Conservation (phyloP, 371 early-diverging fungal species). For the Actinomucor elegans region DNA sequence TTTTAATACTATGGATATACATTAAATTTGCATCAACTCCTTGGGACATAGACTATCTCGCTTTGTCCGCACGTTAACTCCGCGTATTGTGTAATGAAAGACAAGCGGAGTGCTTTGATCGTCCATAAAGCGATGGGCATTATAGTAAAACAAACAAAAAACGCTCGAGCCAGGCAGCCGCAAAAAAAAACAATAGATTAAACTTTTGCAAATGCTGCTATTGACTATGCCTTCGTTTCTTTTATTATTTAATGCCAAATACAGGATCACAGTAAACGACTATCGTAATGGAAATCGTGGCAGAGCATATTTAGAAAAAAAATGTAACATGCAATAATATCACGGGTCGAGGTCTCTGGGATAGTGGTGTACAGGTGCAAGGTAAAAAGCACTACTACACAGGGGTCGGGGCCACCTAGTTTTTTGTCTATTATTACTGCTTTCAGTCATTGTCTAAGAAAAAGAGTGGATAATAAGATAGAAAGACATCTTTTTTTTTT, state of each 20-base stretch:
- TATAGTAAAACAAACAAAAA: constrained; percentile 16
- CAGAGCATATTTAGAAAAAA: constrained; percentile 10
- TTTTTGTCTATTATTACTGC: not conserved
- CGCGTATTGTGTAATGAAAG: not conserved
- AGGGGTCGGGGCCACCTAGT: constrained; percentile 14
- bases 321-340: constrained; percentile 23
- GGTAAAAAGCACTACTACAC: constrained; percentile 11
- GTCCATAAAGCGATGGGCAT: constrained; percentile 11
- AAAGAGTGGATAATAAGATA: no score
- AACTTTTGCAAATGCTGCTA: no score
- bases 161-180: constrained; percentile 21
- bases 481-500: not conserved
- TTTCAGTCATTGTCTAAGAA: no score
- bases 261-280: constrained; percentile 14
- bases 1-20: not conserved
- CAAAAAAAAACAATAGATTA: not conserved
- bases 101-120: constrained; percentile 6
- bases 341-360: constrained; percentile 20
- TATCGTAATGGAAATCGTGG: constrained; percentile 20
- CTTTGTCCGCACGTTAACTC: no score
- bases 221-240: no score
- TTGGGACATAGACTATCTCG: no score
- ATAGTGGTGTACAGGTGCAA: constrained; percentile 15
- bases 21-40: not conserved
- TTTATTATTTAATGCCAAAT: not conserved